These are phyloP conservation scores for Diaporthe amygdali DNA, from an alignment of 2,329 filamentous ascomycete genomes.

Conservation along the genomic window DNA sequence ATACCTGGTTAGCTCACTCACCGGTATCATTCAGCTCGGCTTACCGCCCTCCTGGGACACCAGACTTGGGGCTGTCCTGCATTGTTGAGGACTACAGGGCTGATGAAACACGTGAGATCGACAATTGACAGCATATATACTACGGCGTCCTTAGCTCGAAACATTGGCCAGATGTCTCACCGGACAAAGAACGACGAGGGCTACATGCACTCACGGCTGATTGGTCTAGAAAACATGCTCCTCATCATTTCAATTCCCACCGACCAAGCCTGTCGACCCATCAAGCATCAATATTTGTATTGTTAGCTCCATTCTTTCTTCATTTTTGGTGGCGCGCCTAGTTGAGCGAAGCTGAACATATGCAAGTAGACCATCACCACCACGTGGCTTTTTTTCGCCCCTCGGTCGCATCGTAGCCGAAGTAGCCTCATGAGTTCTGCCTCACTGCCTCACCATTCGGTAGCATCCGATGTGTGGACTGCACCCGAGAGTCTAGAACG, in stretches of 20 bases:
- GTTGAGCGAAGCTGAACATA: background rate
- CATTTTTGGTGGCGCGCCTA: background rate
- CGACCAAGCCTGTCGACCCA: background rate
- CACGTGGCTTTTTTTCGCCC: background rate
- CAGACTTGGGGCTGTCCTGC: background rate
- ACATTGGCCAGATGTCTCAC: background rate
- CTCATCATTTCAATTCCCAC: background rate
- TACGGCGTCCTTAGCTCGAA: background rate
- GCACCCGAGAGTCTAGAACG: background rate
- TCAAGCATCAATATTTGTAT: background rate
- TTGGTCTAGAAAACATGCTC: background rate
- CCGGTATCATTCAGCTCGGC: background rate
- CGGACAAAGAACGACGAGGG: background rate
- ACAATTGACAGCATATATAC: background rate
- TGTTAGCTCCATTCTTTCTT: too few species aligned
- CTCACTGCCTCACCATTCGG: background rate
- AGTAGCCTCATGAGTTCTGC: background rate
- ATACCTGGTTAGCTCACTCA: background rate
- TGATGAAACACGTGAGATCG: background rate
- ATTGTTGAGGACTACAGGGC: background rate
- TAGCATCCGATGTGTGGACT: background rate
- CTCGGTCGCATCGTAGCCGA: background rate
- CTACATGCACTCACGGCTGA: background rate
- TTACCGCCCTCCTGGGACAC: background rate
- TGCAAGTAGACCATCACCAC: background rate